These are phyloP conservation scores for Phytopythium boreale DNA, from an alignment of 352 stramenopile species.

Conservation along the genomic window DNA sequence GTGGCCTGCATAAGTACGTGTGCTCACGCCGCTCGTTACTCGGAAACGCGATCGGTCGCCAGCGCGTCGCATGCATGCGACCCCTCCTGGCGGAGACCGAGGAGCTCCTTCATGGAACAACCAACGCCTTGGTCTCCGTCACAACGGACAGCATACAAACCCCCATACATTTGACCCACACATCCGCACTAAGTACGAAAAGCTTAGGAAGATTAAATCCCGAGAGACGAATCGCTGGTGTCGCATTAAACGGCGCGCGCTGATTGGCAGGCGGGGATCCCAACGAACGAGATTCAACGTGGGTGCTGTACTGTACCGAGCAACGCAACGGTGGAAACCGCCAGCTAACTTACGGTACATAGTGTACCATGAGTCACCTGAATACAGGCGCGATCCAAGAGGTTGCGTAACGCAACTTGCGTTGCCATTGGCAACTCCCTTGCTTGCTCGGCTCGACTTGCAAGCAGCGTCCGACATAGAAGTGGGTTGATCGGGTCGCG, in stretches of 20 bases:
- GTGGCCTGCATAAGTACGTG: background rate
- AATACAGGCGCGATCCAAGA: slow-evolving; percentile 1
- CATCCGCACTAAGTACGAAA: no score
- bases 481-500: no score
- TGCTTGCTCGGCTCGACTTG: background rate
- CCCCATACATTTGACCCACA: background rate
- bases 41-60: background rate
- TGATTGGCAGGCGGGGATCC: background rate
- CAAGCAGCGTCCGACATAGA: no score
- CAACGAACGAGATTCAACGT: background rate
- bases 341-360: no score
- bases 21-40: background rate
- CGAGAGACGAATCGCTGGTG: background rate
- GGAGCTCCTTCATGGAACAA: background rate
- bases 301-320: slow-evolving; percentile 2
- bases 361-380: background rate
- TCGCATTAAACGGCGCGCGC: slow-evolving; percentile 2
- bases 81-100: background rate
- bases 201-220: background rate
- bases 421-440: background rate
- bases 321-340: no score
- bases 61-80: background rate
- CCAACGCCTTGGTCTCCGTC: no score
- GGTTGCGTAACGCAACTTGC: no score
- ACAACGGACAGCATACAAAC: background rate